Percentiles rank a stretch among this genome's conserved stretches.
These are phyloP conservation scores for Yamadazyma kitorensis DNA, from an alignment of 805 yeast species.

Conservation along the genomic window DNA sequence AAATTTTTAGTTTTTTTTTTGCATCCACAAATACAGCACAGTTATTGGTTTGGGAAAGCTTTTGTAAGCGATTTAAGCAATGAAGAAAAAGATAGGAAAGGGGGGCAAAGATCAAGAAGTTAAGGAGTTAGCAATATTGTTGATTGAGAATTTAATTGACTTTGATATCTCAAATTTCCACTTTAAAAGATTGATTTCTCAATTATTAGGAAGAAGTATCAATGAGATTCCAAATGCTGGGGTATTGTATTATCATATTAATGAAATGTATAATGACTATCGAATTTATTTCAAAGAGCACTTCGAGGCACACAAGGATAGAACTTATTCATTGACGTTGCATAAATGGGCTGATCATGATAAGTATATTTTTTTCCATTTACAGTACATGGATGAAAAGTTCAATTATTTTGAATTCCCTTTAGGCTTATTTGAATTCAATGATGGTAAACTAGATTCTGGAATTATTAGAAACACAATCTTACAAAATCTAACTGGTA, in stretches of 20 bases:
- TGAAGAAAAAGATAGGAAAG: too few relatives aligned
- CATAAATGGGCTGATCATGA: constrained; percentile 19
- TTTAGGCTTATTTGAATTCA: constrained; percentile 17
- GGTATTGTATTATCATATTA: constrained; percentile 15
- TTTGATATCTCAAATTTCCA: constrained; percentile 17
- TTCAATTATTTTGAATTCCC: constrained; percentile 19
- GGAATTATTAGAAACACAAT: constrained; percentile 15
- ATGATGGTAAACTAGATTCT: constrained; percentile 11
- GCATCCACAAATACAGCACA: too few relatives aligned
- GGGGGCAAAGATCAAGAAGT: constrained; percentile 91
- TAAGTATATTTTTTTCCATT: constrained; percentile 16
- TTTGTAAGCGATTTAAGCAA: too few relatives aligned
- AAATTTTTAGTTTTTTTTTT: too few relatives aligned
- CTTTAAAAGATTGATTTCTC: constrained; percentile 14
- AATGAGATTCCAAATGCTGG: constrained; percentile 15
- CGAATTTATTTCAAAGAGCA: constrained; percentile 17
- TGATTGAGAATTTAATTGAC: constrained; percentile 21
- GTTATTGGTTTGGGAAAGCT: too few relatives aligned
- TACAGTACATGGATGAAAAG: constrained; percentile 17
- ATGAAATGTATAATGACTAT: constrained; percentile 19
- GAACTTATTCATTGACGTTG: constrained; percentile 17
- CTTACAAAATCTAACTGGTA: constrained; percentile 15
- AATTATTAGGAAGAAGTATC: constrained; percentile 5
- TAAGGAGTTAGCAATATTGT: constrained; percentile 43
- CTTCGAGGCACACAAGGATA: constrained; percentile 11